Evolutionary conservation across 306 rosid genomes (phyloP), one percentile per base, ranked within the genome.

Genomic region (Arachis stenosperma): DNA sequence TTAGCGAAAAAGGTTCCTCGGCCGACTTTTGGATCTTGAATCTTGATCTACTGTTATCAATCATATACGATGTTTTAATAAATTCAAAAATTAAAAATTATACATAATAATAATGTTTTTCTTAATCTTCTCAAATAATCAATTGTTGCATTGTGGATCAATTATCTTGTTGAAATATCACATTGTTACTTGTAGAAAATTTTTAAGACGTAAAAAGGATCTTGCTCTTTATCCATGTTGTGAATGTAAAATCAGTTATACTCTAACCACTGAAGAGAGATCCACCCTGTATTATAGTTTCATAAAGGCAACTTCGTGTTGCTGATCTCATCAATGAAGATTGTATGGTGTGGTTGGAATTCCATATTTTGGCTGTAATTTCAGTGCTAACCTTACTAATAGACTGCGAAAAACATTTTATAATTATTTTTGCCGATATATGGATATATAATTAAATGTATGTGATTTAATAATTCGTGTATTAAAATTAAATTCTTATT

Each of bases 21-120:
- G 57, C 57, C 57, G 29, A 52, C 57, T 52, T 52, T 52, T 52
- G 57, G 29, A 52, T 52, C 57, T 52, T 52, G 57, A 52, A 52
- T 52, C 57, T 52, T 52, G 57, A 52, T 52, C 57, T 3, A 14
- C 57, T 50, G 57, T 52, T 52, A 13, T 52, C 22, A 52, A 52
- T 52, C 57, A 14, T 52, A 51, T 51, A 52, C 15, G 8, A 52
- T 52, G 7, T 52, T 52, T 13, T 52, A 9, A 4, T 6, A 14
- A 22, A 52, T 12, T 51, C 13, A n/a, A 52, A 50, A 13, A 5
- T 6, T 5, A n/a, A 52, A 52, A 52, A 12, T 48, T 10, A 48
- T 11, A 52, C 0, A 52, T n/a, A 6, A 3, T 52, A 11, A 5
- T 52, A 52, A 2, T 22, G 8, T n/a, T 14, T 14, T 52, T 13